A percentile compares a stretch with the other conserved stretches of the same genome.
Conservation (phyloP, 169 alveolate species). For the Perkinsus olseni region DNA sequence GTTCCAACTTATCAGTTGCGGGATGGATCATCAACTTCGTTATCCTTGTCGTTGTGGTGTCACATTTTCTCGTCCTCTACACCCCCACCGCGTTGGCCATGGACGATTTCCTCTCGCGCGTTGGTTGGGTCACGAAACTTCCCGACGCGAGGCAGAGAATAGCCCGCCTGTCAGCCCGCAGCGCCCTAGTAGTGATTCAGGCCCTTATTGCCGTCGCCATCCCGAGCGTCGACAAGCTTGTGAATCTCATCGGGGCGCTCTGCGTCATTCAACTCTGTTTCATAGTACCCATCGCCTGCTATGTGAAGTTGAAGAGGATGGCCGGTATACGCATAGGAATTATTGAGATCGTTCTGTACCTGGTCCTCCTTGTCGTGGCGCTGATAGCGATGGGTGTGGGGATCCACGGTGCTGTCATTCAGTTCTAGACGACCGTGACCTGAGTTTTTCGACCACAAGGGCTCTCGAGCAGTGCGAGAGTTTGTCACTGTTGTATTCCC, state of each 20-base stretch:
- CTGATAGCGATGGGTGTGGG: neutral
- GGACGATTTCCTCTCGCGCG: neutral
- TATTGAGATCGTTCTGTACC: neutral
- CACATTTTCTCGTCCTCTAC: neutral
- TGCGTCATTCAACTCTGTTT: neutral
- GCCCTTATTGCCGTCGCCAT: neutral
- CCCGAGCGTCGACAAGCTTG: neutral
- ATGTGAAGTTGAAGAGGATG: neutral
- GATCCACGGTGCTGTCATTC: neutral
- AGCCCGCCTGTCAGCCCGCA: neutral
- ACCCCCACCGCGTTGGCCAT: neutral
- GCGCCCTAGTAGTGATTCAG: neutral
- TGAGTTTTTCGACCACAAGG: no score
- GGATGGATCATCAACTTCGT: neutral
- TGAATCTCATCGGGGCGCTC: neutral
- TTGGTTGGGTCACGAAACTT: neutral
- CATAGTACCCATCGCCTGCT: neutral
- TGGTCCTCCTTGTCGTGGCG: neutral
- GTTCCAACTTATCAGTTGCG: neutral
- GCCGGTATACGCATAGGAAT: neutral
- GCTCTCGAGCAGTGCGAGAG: no score
- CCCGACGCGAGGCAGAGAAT: neutral
- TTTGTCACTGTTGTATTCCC: no score
- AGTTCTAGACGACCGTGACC: no score
- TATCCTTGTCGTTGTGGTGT: neutral